phyloP scores from a whole-genome alignment of 2,329 filamentous ascomycete genomes.

The Hymenotorrendiella dingleyae region DNA sequence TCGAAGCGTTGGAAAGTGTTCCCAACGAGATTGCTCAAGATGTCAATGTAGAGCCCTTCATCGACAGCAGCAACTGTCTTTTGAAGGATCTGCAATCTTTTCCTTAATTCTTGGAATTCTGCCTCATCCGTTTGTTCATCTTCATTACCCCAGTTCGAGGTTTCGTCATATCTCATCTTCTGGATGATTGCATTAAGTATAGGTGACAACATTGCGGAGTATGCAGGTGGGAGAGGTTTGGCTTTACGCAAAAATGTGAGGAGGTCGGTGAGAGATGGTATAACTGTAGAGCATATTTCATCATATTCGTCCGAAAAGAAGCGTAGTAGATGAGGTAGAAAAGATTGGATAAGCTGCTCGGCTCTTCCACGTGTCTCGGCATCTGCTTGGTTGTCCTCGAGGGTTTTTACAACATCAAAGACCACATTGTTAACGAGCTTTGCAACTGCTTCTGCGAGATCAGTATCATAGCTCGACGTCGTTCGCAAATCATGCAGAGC shows the following conservation, averaged over 20 bases:
- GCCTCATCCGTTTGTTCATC: conserved; percentile 95
- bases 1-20: conserved; percentile 79
- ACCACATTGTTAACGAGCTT: conserved; percentile 91
- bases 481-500: conserved; percentile 72
- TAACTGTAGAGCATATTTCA: conserved; percentile 93
- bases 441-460: conserved; percentile 89
- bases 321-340: conserved; percentile 79
- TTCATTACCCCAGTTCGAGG: conserved; percentile 85
- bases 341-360: conserved; percentile 74
- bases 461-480: conserved; percentile 86
- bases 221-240: conserved; percentile 64
- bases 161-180: conserved; percentile 98
- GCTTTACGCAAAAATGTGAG: conserved; percentile 85
- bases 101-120: conserved; percentile 91
- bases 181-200: conserved; percentile 87
- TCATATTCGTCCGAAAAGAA: conserved; percentile 99
- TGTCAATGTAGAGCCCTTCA: conserved; percentile 81
- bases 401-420: conserved; percentile 77
- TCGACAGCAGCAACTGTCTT: conserved; percentile 89
- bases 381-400: conserved; percentile 62
- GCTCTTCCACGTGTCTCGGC: conserved; percentile 65
- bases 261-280: conserved; percentile 86
- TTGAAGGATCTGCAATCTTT: conserved; percentile 82
- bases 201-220: conserved; percentile 76
- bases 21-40: conserved; percentile 80